Evolutionary conservation across 148 eudicot genomes (phyloP).

Genomic region (Camellia granthamiana): DNA sequence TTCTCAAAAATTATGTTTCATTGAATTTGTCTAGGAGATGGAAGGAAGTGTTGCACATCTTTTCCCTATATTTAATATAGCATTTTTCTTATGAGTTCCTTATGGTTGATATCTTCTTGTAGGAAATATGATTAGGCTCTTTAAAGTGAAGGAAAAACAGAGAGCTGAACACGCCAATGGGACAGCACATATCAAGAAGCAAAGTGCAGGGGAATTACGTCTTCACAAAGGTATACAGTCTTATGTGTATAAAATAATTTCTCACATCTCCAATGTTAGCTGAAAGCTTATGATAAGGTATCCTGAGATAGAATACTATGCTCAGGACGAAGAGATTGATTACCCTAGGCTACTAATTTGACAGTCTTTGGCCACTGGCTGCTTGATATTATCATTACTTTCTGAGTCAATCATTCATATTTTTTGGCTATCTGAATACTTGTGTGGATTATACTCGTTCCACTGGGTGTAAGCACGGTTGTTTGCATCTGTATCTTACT

Average conservation of each 20-base stretch:
- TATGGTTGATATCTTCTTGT: slow-evolving; percentile 6
- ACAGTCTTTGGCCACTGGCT: too few species aligned
- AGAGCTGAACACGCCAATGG: slow-evolving; percentile 76
- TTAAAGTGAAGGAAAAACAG: slow-evolving; percentile 77
- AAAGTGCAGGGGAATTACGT: slow-evolving; percentile 85
- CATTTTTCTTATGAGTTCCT: not conserved
- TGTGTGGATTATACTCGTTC: too few species aligned
- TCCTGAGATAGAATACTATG: too few species aligned
- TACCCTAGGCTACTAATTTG: too few species aligned
- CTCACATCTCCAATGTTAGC: not conserved
- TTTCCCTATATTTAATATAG: not conserved
- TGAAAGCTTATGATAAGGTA: not conserved
- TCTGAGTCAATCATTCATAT: too few species aligned
- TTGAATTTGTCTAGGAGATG: not conserved
- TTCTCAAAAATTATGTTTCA: not conserved
- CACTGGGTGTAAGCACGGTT: too few species aligned
- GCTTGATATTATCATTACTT: too few species aligned
- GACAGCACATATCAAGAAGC: slow-evolving; percentile 63
- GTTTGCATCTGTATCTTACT: too few species aligned
- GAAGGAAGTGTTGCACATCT: not conserved
- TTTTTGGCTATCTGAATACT: too few species aligned
- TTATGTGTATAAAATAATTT: not conserved
- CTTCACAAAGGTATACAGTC: slow-evolving; percentile 58
- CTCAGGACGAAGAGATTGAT: too few species aligned
- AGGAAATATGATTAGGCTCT: slow-evolving; percentile 79